Conservation (phyloP, 306 rosid species). For the Vigna trinervia region DNA sequence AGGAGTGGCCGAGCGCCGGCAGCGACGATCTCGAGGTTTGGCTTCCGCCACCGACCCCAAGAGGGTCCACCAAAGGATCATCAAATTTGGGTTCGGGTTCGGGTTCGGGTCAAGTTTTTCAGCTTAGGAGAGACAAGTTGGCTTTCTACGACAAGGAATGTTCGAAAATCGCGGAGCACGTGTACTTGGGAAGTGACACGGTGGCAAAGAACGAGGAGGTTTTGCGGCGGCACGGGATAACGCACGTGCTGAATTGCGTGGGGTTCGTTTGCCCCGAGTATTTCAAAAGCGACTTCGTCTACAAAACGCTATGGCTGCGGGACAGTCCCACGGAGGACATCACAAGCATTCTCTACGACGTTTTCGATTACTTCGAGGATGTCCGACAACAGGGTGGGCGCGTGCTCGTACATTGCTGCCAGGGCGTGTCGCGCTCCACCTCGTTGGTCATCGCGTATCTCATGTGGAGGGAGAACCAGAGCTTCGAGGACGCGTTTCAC, state of each 20-base stretch:
- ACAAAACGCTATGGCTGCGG: slow-evolving; percentile 91
- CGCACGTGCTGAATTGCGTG: slow-evolving; percentile 91
- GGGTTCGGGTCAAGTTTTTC: slow-evolving; percentile 59
- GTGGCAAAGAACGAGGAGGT: slow-evolving; percentile 90
- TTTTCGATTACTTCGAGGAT: slow-evolving; percentile 96
- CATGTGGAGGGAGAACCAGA: slow-evolving; percentile 94
- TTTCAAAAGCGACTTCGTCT: slow-evolving; percentile 81
- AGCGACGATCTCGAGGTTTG: slow-evolving; percentile 93
- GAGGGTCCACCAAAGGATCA: slow-evolving; percentile 49
- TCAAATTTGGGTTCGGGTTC: slow-evolving; percentile 21
- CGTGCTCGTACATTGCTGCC: slow-evolving; percentile 90
- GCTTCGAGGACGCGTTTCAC: slow-evolving; percentile 92
- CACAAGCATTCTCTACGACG: slow-evolving; percentile 86
- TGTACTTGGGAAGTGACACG: slow-evolving; percentile 89
- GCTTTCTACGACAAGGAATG: slow-evolving; percentile 89
- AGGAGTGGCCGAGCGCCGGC: slow-evolving; percentile 91
- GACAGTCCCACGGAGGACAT: slow-evolving; percentile 93
- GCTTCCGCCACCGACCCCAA: slow-evolving; percentile 84
- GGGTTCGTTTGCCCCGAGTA: slow-evolving; percentile 97
- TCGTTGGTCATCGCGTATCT: slow-evolving; percentile 92
- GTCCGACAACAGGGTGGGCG: slow-evolving; percentile 84
- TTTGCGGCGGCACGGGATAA: slow-evolving; percentile 73
- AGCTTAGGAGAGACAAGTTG: slow-evolving; percentile 74
- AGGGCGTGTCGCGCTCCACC: slow-evolving; percentile 89
- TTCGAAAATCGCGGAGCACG: slow-evolving; percentile 84